Percentiles rank a stretch among this genome's conserved stretches.
Conservation (phyloP, 306 rosid genomes). For the Inga oerstediana region DNA sequence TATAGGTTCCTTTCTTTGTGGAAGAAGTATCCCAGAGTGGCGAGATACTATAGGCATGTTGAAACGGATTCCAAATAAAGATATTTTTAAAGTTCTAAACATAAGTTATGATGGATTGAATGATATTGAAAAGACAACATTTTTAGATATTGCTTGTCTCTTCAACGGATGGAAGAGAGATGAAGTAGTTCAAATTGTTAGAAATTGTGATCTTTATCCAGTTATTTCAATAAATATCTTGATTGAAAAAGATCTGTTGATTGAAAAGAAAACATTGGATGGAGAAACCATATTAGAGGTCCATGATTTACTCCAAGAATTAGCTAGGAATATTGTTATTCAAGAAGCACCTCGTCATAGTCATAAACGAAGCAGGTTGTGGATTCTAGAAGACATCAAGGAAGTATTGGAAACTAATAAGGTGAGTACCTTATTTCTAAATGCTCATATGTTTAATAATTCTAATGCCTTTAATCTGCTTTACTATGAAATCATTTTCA, state of each 20-base stretch:
- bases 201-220: not conserved
- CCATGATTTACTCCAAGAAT: not conserved
- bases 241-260: not conserved
- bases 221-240: not conserved
- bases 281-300: not conserved
- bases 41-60: too few relatives aligned
- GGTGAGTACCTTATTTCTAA: not conserved
- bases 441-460: not conserved
- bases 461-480: not conserved
- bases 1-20: too few relatives aligned
- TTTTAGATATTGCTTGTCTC: too few relatives aligned
- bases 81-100: not conserved
- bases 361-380: not conserved
- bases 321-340: not conserved
- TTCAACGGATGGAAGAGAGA: not conserved
- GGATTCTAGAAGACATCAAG: not conserved
- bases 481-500: not conserved
- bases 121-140: too few relatives aligned
- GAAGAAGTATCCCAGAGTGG: too few relatives aligned
- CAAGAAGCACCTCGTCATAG: not conserved
- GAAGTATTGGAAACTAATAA: not conserved
- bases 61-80: too few relatives aligned
- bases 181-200: not conserved
- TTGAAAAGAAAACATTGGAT: not conserved
- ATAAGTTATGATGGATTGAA: too few relatives aligned